These are phyloP conservation scores for Aspergillus hancockii DNA, from an alignment of 495 filamentous ascomycete genomes.

Conservation along the genomic window DNA sequence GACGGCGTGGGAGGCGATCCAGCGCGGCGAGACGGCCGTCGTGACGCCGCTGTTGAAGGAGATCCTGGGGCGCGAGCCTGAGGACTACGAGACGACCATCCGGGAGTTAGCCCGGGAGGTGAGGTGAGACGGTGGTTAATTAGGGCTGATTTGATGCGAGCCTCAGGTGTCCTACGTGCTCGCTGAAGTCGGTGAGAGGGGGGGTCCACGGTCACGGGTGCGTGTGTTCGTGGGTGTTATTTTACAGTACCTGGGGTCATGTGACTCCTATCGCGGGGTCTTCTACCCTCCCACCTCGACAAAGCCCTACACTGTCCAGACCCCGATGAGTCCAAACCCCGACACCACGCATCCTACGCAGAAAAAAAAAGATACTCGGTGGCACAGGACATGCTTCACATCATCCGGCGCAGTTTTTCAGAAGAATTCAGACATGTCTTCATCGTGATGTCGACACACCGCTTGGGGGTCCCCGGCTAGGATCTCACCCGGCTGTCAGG, in stretches of 20 bases:
- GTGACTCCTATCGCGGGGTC: conserved; percentile 1
- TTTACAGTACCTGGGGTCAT: neutral
- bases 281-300: neutral
- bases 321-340: neutral
- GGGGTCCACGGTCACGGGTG: too few species aligned
- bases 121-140: neutral
- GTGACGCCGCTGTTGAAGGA: conserved; percentile 36
- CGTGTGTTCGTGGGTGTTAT: too few species aligned
- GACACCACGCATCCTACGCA: neutral
- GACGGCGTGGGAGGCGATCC: conserved; percentile 47
- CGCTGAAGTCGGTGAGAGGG: neutral
- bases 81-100: conserved; percentile 33
- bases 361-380: neutral
- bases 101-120: conserved; percentile 5
- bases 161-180: neutral
- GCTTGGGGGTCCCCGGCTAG: conserved; percentile 4
- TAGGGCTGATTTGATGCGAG: neutral
- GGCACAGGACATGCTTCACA: neutral
- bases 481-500: conserved; percentile 9
- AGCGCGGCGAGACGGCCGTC: conserved; percentile 39
- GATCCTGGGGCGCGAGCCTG: conserved; percentile 37
- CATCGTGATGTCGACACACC: neutral
- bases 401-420: neutral
- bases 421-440: neutral
- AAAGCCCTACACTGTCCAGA: neutral